Conservation (phyloP, 768 basidiomycete species). For the Russula sp. region DNA sequence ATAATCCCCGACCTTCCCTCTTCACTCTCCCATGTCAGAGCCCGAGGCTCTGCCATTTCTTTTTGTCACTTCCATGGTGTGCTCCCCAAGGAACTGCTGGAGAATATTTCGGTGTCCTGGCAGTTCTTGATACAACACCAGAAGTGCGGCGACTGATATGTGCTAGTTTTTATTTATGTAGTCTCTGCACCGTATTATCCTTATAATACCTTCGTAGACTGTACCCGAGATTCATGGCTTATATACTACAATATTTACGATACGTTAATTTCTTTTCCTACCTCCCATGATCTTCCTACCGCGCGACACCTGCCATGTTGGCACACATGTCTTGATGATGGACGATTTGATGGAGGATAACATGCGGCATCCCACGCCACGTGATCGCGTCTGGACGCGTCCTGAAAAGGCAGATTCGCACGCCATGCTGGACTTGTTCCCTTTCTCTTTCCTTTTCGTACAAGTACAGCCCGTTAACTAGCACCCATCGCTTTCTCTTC, state of each 20-base stretch:
- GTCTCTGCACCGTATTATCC: not conserved
- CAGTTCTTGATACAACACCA: not conserved
- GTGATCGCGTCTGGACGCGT: constrained; percentile 25
- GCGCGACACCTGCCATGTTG: no score
- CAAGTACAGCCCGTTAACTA: constrained; percentile 20
- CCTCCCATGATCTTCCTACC: no score
- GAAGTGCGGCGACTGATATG: not conserved
- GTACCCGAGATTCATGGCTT: not conserved
- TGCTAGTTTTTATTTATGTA: not conserved
- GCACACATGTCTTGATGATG: no score
- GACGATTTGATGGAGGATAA: not conserved
- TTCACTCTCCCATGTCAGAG: no score
- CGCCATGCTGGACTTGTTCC: constrained; percentile 13
- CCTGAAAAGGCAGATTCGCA: constrained; percentile 23
- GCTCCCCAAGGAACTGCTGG: not conserved
- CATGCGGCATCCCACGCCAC: not conserved
- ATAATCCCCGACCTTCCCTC: not conserved
- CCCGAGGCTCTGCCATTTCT: not conserved
- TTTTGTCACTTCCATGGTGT: not conserved
- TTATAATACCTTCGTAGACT: not conserved
- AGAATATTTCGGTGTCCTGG: not conserved
- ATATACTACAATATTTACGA: not conserved
- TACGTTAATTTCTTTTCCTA: constrained; percentile 4
- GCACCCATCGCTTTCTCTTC: constrained; percentile 11
- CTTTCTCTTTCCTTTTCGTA: constrained; percentile 9